A percentile compares a stretch with the other conserved stretches of the same genome.
phyloP scores from a whole-genome alignment of 169 alveolate species.

The Plasmodium sp. region DNA sequence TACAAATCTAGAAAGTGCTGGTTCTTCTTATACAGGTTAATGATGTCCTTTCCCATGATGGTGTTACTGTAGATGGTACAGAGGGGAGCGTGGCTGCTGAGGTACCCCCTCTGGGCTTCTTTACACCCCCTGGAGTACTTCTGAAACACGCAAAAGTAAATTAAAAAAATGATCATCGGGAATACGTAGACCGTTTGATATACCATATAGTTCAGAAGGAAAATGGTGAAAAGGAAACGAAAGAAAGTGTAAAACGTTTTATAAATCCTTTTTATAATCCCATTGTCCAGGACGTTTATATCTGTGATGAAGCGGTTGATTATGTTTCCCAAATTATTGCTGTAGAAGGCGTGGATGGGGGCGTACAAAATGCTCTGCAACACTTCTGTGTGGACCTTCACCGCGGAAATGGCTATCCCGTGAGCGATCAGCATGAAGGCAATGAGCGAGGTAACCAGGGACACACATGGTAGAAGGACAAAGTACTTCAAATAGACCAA shows the following conservation, averaged over 20 bases:
- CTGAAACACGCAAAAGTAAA: constrained; percentile 23
- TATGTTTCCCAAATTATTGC: constrained; percentile 78
- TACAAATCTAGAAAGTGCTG: background rate
- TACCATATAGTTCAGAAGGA: constrained; percentile 54
- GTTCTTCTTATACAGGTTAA: constrained; percentile 67
- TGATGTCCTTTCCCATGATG: constrained; percentile 75
- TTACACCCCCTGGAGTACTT: constrained; percentile 76
- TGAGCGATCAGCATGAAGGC: constrained; percentile 38
- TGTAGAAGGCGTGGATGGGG: constrained; percentile 79
- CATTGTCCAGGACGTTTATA: constrained; percentile 76
- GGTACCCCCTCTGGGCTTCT: constrained; percentile 81
- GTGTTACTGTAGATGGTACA: constrained; percentile 79
- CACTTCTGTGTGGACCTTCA: constrained; percentile 73
- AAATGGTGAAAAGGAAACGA: constrained; percentile 52
- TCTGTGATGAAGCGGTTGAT: constrained; percentile 79
- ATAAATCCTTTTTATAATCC: constrained; percentile 77
- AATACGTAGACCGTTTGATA: constrained; percentile 29
- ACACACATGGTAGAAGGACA: constrained; percentile 32
- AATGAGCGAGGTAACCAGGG: constrained; percentile 23
- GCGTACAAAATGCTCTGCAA: constrained; percentile 74
- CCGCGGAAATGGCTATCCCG: constrained; percentile 76
- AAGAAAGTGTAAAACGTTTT: constrained; percentile 67
- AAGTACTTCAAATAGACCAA: constrained; percentile 1
- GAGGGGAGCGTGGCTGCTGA: constrained; percentile 75
- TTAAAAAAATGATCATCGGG: constrained; percentile 40